These are phyloP conservation scores for Graphiopsis chlorocephala DNA, from an alignment of 2,329 filamentous ascomycete genomes.

Conservation along the genomic window DNA sequence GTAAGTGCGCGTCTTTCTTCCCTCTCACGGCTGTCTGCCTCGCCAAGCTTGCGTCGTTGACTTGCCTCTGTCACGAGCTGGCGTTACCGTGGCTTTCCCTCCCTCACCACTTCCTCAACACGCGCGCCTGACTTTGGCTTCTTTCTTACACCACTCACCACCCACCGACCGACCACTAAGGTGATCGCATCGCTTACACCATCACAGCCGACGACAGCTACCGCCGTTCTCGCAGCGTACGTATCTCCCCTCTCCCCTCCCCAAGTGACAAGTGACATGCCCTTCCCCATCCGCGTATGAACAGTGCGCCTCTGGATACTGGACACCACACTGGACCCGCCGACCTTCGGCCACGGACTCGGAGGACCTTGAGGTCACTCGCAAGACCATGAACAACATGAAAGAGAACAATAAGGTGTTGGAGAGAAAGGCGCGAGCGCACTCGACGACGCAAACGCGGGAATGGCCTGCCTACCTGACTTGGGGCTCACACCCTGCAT, in stretches of 20 bases:
- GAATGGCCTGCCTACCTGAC: background rate
- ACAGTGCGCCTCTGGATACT: constrained; percentile 9
- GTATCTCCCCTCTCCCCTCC: background rate
- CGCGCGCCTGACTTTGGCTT: constrained; percentile 9
- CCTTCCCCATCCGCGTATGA: background rate
- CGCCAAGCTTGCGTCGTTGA: constrained; percentile 2
- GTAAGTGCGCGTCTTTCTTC: constrained; percentile 13
- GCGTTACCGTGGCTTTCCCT: background rate
- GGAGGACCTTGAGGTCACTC: background rate
- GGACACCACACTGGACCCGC: background rate
- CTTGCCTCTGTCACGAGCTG: constrained; percentile 7
- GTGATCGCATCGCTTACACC: constrained; percentile 14
- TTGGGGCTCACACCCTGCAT: background rate
- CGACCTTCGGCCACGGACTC: background rate
- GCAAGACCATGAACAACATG: background rate
- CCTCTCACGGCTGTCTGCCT: background rate
- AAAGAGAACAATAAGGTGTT: background rate
- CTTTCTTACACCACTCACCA: constrained; percentile 1
- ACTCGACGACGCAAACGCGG: constrained; percentile 2
- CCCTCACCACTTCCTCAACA: constrained; percentile 1
- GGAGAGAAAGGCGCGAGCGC: background rate
- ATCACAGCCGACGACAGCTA: constrained; percentile 17
- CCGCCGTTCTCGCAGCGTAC: constrained; percentile 17
- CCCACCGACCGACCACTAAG: background rate
- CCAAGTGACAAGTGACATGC: constrained; percentile 4